Evolutionary conservation across 208 protist species (phyloP).

Genomic region (Plasmodiophora brassicae): DNA sequence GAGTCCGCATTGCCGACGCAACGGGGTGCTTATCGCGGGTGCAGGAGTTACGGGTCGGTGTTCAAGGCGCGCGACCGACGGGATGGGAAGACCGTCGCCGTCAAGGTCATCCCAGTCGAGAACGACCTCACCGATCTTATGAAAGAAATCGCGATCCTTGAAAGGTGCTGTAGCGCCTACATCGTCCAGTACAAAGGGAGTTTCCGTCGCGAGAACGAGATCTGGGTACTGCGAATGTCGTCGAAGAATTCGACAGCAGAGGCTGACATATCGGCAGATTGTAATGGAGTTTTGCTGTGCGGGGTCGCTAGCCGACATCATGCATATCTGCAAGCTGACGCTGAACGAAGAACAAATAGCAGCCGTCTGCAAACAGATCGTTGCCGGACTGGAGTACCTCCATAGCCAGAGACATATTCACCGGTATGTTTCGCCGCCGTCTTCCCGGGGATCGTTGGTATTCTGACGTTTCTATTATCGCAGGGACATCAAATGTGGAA

Average conservation of each 20-base stretch:
- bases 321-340: conserved; percentile 34
- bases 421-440: conserved; percentile 25
- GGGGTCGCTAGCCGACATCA: conserved; percentile 30
- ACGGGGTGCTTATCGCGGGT: background rate
- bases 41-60: conserved; percentile 31
- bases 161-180: conserved; percentile 24
- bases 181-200: conserved; percentile 37
- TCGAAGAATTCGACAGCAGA: background rate
- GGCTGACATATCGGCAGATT: conserved; percentile 16
- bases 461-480: too few species aligned
- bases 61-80: conserved; percentile 35
- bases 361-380: conserved; percentile 35
- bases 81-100: conserved; percentile 39
- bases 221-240: background rate
- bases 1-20: background rate
- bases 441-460: too few species aligned
- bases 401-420: conserved; percentile 41
- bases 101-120: conserved; percentile 41
- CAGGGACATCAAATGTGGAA: too few species aligned
- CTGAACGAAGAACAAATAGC: conserved; percentile 14
- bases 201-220: conserved; percentile 34
- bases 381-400: conserved; percentile 19
- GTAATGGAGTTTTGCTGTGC: conserved; percentile 41
- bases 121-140: conserved; percentile 41
- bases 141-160: conserved; percentile 41